These are phyloP conservation scores for Aegle marmelos DNA, from an alignment of 345 rosid genomes.

Conservation along the genomic window DNA sequence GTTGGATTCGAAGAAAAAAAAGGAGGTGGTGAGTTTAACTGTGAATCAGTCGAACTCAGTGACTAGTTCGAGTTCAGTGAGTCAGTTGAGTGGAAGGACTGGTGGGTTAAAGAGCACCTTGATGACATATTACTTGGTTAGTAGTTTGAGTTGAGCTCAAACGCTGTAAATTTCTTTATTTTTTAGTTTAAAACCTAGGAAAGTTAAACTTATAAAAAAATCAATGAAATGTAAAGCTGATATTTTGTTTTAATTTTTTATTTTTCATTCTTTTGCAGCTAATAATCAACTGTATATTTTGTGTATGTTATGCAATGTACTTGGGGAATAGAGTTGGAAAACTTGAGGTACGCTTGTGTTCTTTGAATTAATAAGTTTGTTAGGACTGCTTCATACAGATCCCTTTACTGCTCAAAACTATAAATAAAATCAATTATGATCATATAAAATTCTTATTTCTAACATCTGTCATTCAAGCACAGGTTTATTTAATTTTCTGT, in stretches of 20 bases:
- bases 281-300: constrained; percentile 44
- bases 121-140: constrained; percentile 33
- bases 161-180: background rate
- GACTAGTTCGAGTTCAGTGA: constrained; percentile 23
- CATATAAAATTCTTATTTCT: background rate
- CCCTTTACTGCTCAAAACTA: background rate
- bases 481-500: background rate
- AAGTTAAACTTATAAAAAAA: background rate
- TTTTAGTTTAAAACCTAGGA: background rate
- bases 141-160: background rate
- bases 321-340: constrained; percentile 47
- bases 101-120: constrained; percentile 32
- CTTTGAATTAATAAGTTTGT: background rate
- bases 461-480: background rate
- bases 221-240: background rate
- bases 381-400: background rate
- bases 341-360: constrained; percentile 51
- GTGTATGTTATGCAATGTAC: constrained; percentile 43
- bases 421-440: background rate
- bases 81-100: constrained; percentile 33
- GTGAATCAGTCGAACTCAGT: background rate
- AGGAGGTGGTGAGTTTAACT: constrained; percentile 22
- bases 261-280: constrained; percentile 46
- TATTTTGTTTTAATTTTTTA: background rate
- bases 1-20: constrained; percentile 9